Evolutionary conservation across 495 filamentous ascomycete species (phyloP), one percentile per base, ranked within the genome.

Genomic region (Penicillium parvum): DNA sequence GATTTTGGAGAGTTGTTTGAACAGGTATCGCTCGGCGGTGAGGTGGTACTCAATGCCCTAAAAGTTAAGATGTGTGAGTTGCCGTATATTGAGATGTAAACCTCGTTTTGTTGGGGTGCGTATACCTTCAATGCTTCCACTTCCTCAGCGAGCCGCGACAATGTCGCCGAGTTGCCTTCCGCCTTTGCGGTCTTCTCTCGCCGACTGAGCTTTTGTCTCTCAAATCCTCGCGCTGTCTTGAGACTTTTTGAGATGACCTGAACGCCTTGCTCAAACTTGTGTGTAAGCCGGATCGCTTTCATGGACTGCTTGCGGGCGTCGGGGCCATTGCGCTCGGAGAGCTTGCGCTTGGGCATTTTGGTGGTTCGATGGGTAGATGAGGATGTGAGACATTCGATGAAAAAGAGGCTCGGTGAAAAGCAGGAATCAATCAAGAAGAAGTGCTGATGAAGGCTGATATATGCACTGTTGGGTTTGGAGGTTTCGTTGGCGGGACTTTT

Each of bases 131-230:
- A 60, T 22, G 82, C 83, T 19, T 76, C 68, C 29, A 89, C 73
- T 65, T 96, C 90, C 35, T 74, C 77, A 47, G 83, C 75, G n/a
- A 92, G 61, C 14, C 87, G 68, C 59, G 77, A 71, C 49, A 60
- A 43, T 12, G 53, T 56, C 50, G 52, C 45, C 2, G 27, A 28
- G 25, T 66, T 60, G 14, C 74, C 65, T n/a, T 75, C 69, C 15
- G 61, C 38, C 50, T 72, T 76, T 2, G 82, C 80, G 19, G 80
- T 80, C 61, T 85, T 90, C 16, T 85, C 69, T 25, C 89, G 69
- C 39, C 88, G 82, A 21, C 85, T 81, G 32, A 90, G 73, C 43
- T 95, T 95, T 65, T 95, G 90, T 49, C 88, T 74, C 67, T 96
- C 90, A 61, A 91, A 91, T 11, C 86, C 88, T 44, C 88, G 89